Evolutionary conservation across 2,329 filamentous ascomycete species (phyloP), one percentile per base, ranked within the genome.

Genomic region (Colletotrichum sidae): DNA sequence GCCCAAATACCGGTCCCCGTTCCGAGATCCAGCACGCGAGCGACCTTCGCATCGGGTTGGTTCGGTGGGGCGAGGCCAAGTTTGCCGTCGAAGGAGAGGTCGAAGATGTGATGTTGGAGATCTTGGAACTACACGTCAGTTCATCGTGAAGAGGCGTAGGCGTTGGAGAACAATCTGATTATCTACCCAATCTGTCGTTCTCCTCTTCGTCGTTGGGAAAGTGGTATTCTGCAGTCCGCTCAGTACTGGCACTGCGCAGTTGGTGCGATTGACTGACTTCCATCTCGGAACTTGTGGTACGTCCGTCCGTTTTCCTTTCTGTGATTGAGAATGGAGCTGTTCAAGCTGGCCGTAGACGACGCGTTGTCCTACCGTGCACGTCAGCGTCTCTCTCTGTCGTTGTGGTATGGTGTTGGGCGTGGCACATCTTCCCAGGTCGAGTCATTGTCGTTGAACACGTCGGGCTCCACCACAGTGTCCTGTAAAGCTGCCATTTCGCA

Each of bases 71-170:
- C 45, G 9, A 68, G 42, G 3, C 67, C 68, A 4, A 64, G 68
- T 17, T 46, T 61, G 25, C 68, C 67, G 42, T 79, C 75, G 41
- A 83, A 78, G 33, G 83, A 70, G 53, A 84, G 65, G 49, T 80
- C 81, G 70, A 83, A 82, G 70, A 88, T 81, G 70, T 86, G 80
- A 71, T 88, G 84, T 70, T 86, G 83, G 67, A 85, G 75, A 64
- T 88, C 84, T 73, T 53, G 1, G 6, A 6, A 9, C 1, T 25
- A 1, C 0, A 38, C 4, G 37, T 51, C 12, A 54, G 25, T 11
- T 8, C 10, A 2, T n/a, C 17, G 2, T 4, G 12, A n/a, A 13
- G 12, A 6, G 25, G 2, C 8, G 8, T 2, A 15, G 10, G 3
- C 8, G 8, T 8, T 4, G 8, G 4, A n/a, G 44, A 9, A n/a